These are phyloP conservation scores for Xerophyta viscosa DNA, from an alignment of 106 monocot species.

Conservation along the genomic window DNA sequence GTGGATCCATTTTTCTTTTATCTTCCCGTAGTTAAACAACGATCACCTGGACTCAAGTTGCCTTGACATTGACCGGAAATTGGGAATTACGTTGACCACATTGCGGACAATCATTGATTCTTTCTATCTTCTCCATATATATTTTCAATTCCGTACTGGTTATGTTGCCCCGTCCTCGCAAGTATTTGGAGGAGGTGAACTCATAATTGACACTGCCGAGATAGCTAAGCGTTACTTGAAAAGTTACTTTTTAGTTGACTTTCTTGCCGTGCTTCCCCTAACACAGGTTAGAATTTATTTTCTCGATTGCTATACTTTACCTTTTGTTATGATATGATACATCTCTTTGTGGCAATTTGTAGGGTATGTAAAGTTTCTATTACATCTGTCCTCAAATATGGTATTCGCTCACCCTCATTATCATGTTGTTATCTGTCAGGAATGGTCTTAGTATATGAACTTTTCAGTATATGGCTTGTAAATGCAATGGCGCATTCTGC, in stretches of 20 bases:
- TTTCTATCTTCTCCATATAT: slow-evolving; percentile 65
- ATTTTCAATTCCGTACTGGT: slow-evolving; percentile 77
- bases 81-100: slow-evolving; percentile 61
- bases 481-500: too few relatives aligned
- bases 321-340: background rate
- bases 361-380: too few relatives aligned
- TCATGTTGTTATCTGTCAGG: too few relatives aligned
- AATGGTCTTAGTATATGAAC: too few relatives aligned
- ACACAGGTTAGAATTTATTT: slow-evolving; percentile 86
- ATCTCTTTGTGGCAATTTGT: too few relatives aligned
- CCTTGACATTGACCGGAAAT: slow-evolving; percentile 61
- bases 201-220: slow-evolving; percentile 66
- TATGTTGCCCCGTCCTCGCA: slow-evolving; percentile 89
- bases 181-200: slow-evolving; percentile 90
- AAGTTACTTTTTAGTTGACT: slow-evolving; percentile 56
- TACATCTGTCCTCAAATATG: too few relatives aligned
- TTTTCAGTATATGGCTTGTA: too few relatives aligned
- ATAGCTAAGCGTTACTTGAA: slow-evolving; percentile 68
- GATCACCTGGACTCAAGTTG: slow-evolving; percentile 42
- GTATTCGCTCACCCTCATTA: too few relatives aligned
- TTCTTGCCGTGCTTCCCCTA: slow-evolving; percentile 78
- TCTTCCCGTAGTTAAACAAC: slow-evolving; percentile 57
- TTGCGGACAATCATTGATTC: slow-evolving; percentile 67
- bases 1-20: slow-evolving; percentile 90
- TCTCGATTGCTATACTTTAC: too few relatives aligned